phyloP scores from a whole-genome alignment of 805 yeast genomes.

The Candida tibetensis region DNA sequence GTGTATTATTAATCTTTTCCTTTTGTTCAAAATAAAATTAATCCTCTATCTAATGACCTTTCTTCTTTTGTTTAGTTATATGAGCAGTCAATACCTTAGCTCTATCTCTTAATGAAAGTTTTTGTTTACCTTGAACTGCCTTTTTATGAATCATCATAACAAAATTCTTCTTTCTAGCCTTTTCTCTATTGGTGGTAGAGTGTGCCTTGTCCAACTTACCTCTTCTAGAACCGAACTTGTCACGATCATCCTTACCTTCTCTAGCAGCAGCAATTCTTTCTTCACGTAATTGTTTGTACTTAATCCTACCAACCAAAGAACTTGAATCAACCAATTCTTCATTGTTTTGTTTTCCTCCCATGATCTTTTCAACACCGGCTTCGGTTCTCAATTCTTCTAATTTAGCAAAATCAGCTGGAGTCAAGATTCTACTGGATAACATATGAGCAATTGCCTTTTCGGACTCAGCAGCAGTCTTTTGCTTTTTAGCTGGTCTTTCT shows the following conservation, averaged over 20 bases:
- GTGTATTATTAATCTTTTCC: conserved; percentile 1
- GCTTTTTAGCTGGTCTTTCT: conserved; percentile 20
- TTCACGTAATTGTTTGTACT: conserved; percentile 82
- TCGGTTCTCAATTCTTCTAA: conserved; percentile 80
- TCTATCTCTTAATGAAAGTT: conserved; percentile 84
- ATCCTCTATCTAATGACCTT: conserved; percentile 48
- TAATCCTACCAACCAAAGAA: conserved; percentile 71
- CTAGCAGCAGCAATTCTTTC: conserved; percentile 82
- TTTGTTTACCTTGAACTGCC: conserved; percentile 91
- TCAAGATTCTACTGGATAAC: conserved; percentile 74
- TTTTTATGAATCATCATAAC: conserved; percentile 98
- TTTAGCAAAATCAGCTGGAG: conserved; percentile 98
- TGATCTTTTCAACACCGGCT: conserved; percentile 79
- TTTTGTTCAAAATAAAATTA: neutral
- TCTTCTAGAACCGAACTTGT: conserved; percentile 82
- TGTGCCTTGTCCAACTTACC: conserved; percentile 76
- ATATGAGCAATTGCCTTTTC: conserved; percentile 46
- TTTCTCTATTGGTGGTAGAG: conserved; percentile 93
- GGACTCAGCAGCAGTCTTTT: conserved; percentile 36
- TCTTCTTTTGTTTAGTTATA: conserved; percentile 85
- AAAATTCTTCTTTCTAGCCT: conserved; percentile 97
- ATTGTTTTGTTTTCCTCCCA: conserved; percentile 58
- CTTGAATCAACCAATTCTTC: conserved; percentile 87
- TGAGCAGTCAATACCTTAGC: conserved; percentile 86
- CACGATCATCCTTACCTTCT: conserved; percentile 94